A percentile compares a stretch with the other conserved stretches of the same genome.
phyloP scores from a whole-genome alignment of 2,329 filamentous ascomycete genomes.

The Alternaria sp. region DNA sequence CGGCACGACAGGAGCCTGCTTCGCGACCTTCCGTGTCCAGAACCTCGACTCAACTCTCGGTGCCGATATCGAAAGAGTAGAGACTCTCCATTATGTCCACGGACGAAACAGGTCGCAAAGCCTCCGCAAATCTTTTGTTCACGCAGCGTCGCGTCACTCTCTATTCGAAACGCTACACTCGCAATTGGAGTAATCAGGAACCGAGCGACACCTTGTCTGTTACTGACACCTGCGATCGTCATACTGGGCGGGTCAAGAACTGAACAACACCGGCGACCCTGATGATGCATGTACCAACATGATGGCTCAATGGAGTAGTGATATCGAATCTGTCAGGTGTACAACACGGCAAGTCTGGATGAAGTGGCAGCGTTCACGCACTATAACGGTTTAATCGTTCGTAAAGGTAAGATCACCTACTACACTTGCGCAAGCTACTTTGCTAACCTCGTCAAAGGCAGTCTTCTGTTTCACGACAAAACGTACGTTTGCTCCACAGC shows the following conservation, averaged over 20 bases:
- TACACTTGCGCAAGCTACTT: background rate
- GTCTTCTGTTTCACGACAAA: background rate
- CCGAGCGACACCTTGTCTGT: background rate
- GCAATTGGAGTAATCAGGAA: background rate
- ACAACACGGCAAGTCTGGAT: background rate
- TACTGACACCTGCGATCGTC: background rate
- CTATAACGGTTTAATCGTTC: background rate
- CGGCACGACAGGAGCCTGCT: conserved; percentile 6
- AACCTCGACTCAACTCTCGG: conserved; percentile 46
- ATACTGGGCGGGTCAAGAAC: background rate
- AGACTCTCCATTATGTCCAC: background rate
- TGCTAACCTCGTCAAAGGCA: background rate
- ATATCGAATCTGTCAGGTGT: background rate
- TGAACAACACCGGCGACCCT: background rate
- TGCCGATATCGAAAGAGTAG: conserved; percentile 43
- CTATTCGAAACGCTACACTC: background rate
- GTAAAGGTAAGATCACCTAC: background rate
- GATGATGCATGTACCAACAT: background rate
- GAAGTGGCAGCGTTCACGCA: background rate
- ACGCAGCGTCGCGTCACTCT: conserved; percentile 41
- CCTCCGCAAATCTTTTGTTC: conserved; percentile 44
- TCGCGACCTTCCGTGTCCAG: conserved; percentile 39
- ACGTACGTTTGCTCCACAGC: background rate
- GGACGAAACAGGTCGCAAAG: background rate
- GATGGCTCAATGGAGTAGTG: background rate